These are phyloP conservation scores for Xylariaceae sp. DNA, from an alignment of 2,329 filamentous ascomycete genomes.

Conservation along the genomic window DNA sequence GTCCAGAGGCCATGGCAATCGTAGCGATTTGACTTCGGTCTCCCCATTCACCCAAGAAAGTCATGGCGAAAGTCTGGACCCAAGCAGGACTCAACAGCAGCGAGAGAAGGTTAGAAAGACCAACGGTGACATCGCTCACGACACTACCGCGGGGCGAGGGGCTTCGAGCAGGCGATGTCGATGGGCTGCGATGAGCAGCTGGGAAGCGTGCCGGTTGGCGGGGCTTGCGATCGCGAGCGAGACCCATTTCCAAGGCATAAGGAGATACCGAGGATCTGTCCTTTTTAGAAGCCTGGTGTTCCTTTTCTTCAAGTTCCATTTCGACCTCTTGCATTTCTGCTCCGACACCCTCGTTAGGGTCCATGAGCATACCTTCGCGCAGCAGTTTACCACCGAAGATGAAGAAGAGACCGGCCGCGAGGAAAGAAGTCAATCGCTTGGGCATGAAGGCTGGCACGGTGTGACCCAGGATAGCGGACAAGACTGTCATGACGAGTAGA, in stretches of 20 bases:
- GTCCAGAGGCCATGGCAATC: slow-evolving; percentile 96
- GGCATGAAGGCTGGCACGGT: slow-evolving; percentile 85
- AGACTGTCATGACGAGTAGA: slow-evolving; percentile 86
- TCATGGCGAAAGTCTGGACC: slow-evolving; percentile 99
- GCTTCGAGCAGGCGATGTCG: slow-evolving; percentile 64
- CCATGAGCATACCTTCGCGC: slow-evolving; percentile 83
- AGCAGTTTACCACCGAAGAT: slow-evolving; percentile 82
- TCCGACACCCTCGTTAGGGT: slow-evolving; percentile 81
- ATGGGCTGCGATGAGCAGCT: slow-evolving; percentile 75
- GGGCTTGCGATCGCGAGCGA: slow-evolving; percentile 60
- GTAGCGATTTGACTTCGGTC: slow-evolving; percentile 97
- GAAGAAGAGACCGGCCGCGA: slow-evolving; percentile 78
- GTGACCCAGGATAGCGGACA: slow-evolving; percentile 89
- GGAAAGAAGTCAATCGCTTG: slow-evolving; percentile 82
- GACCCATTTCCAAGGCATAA: slow-evolving; percentile 74
- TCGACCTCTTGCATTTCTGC: slow-evolving; percentile 98
- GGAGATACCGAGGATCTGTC: slow-evolving; percentile 64
- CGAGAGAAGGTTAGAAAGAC: slow-evolving; percentile 79
- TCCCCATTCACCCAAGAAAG: slow-evolving; percentile 96
- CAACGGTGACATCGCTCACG: slow-evolving; percentile 34
- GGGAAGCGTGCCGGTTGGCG: slow-evolving; percentile 70
- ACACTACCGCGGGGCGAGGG: slow-evolving; percentile 42
- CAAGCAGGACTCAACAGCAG: slow-evolving; percentile 89
- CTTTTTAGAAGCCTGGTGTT: slow-evolving; percentile 65
- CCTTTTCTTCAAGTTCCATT: slow-evolving; percentile 87